Evolutionary conservation across 768 basidiomycete genomes (phyloP), one percentile per base, ranked within the genome.

Genomic region (Mycena venus): DNA sequence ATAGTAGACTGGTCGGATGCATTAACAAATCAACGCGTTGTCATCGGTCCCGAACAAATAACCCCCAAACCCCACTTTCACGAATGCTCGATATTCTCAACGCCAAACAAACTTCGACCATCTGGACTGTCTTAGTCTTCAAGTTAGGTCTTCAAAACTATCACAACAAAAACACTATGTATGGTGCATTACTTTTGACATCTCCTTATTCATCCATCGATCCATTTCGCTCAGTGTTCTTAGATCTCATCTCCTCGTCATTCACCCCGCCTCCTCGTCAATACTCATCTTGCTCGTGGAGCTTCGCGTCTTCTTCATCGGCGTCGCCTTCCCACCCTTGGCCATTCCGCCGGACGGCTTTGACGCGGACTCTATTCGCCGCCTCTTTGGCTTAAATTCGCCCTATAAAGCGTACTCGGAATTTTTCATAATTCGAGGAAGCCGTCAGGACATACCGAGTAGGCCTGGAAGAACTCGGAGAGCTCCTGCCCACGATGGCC

Each of bases 401-500:
- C 47, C 47, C 47, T 49, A 23, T 7, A 23, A 23, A 23, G n/a
- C 47, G 5, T 23, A 49, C 5, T 49, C 47, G 23, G 42, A 49
- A 49, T 49, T n/a, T 11, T n/a, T 49, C 11, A n/a, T 2, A 49
- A n/a, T n/a, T 49, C 5, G 17, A 12, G 8, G 42, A 7, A 44
- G 42, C 42, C 42, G 8, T 15, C 19, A 19, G 47, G n/a, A 49
- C 47, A 49, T 49, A 49, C 47, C 21, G 47, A 49, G 23, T 49
- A 49, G 23, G 47, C 47, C 67, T 59, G 19, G 67, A 68, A 68
- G 31, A 68, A 44, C 31, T 68, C 67, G 27, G 40, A n/a, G 2
- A 68, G 56, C 34, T 68, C 67, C 40, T 44, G 40, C 12, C 42
- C 42, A 3, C 42, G 67, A n/a, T 34, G 40, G 29, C 80, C 81